Evolutionary conservation across 768 basidiomycete genomes (phyloP), one percentile per base, ranked within the genome.

Genomic region (Amanita molliuscula): DNA sequence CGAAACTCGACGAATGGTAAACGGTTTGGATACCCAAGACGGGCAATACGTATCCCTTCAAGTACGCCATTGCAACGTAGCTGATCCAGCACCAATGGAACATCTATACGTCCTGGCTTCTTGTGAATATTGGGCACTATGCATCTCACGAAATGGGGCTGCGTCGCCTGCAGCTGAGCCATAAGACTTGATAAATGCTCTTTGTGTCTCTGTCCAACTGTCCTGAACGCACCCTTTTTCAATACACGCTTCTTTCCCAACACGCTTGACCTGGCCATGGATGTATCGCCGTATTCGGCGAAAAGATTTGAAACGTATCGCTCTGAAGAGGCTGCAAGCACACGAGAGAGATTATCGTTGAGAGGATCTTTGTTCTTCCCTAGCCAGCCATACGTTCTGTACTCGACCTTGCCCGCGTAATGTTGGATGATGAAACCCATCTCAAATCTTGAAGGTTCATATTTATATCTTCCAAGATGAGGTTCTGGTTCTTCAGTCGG

Each of bases 301-400:
- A 98, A 99, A 18, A 99, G 77, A 9, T 73, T 65, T 1, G 88
- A 81, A 34, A 98, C 78, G 60, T 88, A 92, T 34, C 78, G 76
- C 59, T 96, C 88, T 2, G 81, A 74, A 4, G 95, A 94, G 7
- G 78, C 73, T 1, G 89, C 82, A 2, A 98, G 75, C 33, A 98
- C 83, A 18, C 90, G 81, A 0, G 91, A 89, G 47, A 98, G 76
- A 62, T 96, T 93, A 64, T 97, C 94, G 61, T 97, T 97, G 51
- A 99, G 70, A 0, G 96, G 96, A 59, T 99, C 96, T 68, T 96
- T 96, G 75, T 99, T 99, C 82, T 98, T 99, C 71, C 95, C 94
- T 57, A 99, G 70, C 96, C 96, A 99, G 13, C 93, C 90, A 34
- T 90, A 84, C 2, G 93, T 97, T 25, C 85, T 79, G 60, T 99